These are phyloP conservation scores for Salvia rosmarinus DNA, from an alignment of 257 asterid species.

Conservation along the genomic window DNA sequence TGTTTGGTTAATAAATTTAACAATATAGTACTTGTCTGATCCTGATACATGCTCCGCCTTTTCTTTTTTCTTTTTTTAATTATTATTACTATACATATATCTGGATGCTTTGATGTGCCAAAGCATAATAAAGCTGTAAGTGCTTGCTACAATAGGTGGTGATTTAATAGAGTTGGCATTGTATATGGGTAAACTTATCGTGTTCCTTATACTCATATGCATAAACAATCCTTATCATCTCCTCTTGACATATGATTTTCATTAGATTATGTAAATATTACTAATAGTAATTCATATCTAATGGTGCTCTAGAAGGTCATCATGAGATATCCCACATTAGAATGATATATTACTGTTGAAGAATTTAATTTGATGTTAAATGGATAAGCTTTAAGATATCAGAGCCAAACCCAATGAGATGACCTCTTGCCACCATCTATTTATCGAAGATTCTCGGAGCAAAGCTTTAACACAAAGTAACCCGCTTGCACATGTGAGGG, in stretches of 20 bases:
- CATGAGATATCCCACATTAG: no score
- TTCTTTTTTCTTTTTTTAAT: no score
- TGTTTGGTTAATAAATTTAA: not conserved
- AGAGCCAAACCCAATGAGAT: no score
- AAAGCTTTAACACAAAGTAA: no score
- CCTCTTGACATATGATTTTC: not conserved
- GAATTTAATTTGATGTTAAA: no score
- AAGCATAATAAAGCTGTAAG: not conserved
- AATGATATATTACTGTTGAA: no score
- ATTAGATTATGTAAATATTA: not conserved
- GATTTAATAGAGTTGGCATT: not conserved
- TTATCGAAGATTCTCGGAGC: no score
- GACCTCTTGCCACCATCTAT: no score
- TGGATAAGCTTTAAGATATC: no score
- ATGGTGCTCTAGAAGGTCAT: no score
- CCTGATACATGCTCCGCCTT: constrained; percentile 12
- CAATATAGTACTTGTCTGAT: constrained; percentile 9
- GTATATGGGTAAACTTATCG: not conserved
- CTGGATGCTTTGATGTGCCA: not conserved
- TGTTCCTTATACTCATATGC: not conserved
- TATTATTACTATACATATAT: not conserved
- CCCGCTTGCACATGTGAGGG: no score
- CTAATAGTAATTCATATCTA: no score
- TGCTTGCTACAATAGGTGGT: not conserved
- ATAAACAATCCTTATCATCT: not conserved